A percentile compares a stretch with the other conserved stretches of the same genome.
Evolutionary conservation across 345 rosid genomes (phyloP).

Genomic region (Noccaea bulbosa): DNA sequence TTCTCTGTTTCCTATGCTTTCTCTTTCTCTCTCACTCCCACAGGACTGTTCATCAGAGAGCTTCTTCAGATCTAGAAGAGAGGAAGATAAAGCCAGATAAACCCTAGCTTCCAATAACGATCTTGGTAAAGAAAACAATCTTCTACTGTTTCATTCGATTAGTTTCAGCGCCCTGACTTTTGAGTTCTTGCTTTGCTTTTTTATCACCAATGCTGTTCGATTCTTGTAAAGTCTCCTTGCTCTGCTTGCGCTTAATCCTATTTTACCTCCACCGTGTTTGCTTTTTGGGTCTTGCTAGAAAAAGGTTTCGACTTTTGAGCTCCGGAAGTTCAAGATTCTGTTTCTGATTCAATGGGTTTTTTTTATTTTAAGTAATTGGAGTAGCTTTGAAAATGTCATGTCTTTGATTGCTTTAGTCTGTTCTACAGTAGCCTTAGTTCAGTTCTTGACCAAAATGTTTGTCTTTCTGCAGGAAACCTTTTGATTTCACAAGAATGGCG

Average conservation of each 20-base stretch:
- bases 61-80: slow-evolving; percentile 57
- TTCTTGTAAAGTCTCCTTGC: slow-evolving; percentile 36
- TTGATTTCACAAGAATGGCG: slow-evolving; percentile 58
- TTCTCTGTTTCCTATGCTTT: slow-evolving; percentile 42
- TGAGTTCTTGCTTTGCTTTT: slow-evolving; percentile 31
- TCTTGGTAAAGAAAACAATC: background rate
- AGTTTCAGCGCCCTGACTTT: background rate
- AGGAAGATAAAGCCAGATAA: slow-evolving; percentile 20
- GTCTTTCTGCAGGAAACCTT: slow-evolving; percentile 40
- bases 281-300: slow-evolving; percentile 1
- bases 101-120: slow-evolving; percentile 6
- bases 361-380: too few species aligned
- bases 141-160: slow-evolving; percentile 11
- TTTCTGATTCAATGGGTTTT: background rate
- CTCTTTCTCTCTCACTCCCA: background rate
- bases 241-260: slow-evolving; percentile 31
- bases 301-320: slow-evolving; percentile 12
- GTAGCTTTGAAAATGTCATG: background rate
- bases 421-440: background rate
- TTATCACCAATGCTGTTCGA: slow-evolving; percentile 28
- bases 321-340: background rate
- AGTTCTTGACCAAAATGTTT: slow-evolving; percentile 19
- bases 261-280: background rate
- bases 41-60: slow-evolving; percentile 26
- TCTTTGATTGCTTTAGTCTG: slow-evolving; percentile 17